Base-by-base conservation (phyloP, 2,329 filamentous ascomycete genomes). In the Sclerotiophoma versabilis region DNA sequence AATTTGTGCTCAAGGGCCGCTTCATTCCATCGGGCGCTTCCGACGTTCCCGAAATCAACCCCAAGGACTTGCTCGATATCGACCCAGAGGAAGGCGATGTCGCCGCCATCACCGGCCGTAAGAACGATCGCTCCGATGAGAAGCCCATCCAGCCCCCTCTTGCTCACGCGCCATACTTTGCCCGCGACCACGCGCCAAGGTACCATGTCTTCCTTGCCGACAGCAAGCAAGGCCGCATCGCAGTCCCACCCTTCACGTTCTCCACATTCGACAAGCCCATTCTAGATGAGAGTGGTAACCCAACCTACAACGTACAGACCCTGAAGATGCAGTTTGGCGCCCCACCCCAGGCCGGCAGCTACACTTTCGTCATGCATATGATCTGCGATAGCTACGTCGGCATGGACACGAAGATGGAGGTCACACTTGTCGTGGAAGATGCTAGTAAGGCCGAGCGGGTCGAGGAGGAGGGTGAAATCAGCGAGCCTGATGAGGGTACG, bases 181-280 rank as follows among this genome's bases (percentile, higher is more conserved):
- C 92, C 25, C 90, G 92, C 57, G 91, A 97, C 67, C 89, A 96
- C 73, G 89, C 91, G 27, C 93, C 96, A 14, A 85, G 88, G 69
- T 99, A 93, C 93, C 88, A 96, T 70, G 86, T 96, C 39, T 98
- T 99, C 83, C 84, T 99, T 46, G 91, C 92, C 54, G 95, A 99
- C 75, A 90, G 87, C 66, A 96, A 96, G 78, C 90, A 96, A 73
- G 93, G 91, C 70, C 96, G 96, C 78, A 93, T 99, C 77, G 93
- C 93, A 15, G 95, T 99, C 2, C 93, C 93, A 2, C 95, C 96
- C 0, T 97, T 96, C 75, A 92, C 90, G n/a, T 98, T 99, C 77
- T 87, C 88, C 34, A 88, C 88, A 38, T 98, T 99, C 73, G 92
- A 97, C 76, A 90, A 92, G 79, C 90, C 92, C 25, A 87, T 97